phyloP scores from a whole-genome alignment of 768 basidiomycete genomes.

The Lactarius deliciosus region DNA sequence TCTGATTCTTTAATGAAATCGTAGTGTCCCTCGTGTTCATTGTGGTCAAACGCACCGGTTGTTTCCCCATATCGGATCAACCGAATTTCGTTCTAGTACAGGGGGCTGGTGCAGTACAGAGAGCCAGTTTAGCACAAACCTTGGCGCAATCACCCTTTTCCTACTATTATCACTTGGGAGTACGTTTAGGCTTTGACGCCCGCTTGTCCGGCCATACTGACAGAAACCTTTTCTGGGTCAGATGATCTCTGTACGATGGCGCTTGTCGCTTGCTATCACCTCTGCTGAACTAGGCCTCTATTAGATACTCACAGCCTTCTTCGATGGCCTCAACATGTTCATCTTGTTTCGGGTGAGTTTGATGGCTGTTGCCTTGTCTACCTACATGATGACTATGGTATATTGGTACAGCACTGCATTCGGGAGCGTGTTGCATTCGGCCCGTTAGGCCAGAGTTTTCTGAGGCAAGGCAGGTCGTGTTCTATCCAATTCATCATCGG shows the following conservation, averaged over 20 bases:
- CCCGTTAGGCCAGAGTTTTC: slow-evolving; percentile 20
- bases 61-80: slow-evolving; percentile 21
- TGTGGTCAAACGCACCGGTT: neutral
- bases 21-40: slow-evolving; percentile 13
- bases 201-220: neutral
- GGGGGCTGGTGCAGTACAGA: no score
- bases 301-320: slow-evolving; percentile 11
- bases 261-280: neutral
- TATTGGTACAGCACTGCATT: slow-evolving; percentile 18
- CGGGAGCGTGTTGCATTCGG: slow-evolving; percentile 14
- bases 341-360: slow-evolving; percentile 15
- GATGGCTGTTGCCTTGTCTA: no score
- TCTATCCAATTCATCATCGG: neutral
- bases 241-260: slow-evolving; percentile 20
- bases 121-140: no score
- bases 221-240: neutral
- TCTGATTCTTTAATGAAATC: slow-evolving; percentile 3
- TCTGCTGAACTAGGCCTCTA: neutral
- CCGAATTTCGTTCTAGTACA: neutral
- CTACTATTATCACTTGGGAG: slow-evolving; percentile 19
- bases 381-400: neutral
- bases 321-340: slow-evolving; percentile 23
- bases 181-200: slow-evolving; percentile 5
- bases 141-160: neutral
- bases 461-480: slow-evolving; percentile 24